Base-by-base conservation (phyloP, 768 basidiomycete genomes). In the Rhodotorula toruloides region DNA sequence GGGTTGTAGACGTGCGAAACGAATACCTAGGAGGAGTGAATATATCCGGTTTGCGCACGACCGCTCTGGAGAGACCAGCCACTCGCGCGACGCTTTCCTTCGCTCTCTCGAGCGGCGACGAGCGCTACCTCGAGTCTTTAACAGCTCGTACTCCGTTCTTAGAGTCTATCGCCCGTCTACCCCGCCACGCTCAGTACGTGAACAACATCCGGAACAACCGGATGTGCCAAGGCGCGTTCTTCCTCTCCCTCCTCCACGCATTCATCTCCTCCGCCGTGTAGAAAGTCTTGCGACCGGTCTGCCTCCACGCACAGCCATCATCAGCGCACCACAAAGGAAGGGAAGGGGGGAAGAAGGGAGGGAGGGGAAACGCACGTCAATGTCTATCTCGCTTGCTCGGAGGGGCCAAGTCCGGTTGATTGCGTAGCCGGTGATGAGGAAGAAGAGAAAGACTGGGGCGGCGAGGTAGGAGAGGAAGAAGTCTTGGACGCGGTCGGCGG, bases 241-340 rank as follows among this genome's bases (percentile, higher is more conserved):
- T 49, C 27, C 61, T 59, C 53, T 61, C 65, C 11, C 70, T 72
- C 9, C 74, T 62, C 47, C 50, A 74, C 12, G 11, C 25, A 25
- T 60, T 61, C 56, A 74, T 72, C 61, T 73, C 72, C 57, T 73
- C 72, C 9, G 59, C 72, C 7, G 65, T 74, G 50, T 58, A 49
- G 63, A 62, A 74, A 17, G 47, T 54, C 58, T 74, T 74, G 54
- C 74, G 60, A 9, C 74, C 74, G 21, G 74, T 74, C 58, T 72
- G 68, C 10, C 17, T 34, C 22, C 39, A 17, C 5, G 37, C 9
- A 13, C 13, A 16, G 43, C 54, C 53, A 62, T 43, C 21, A 5
- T 29, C 3, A 7, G 29, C 2, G 1, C n/a, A 19, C 3, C 34
- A 34, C 17, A 4, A 12, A 17, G 12, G 8, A 27, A 21, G 46